Evolutionary conservation across 2,329 filamentous ascomycete genomes (phyloP).

Genomic region (Eutypa lata): DNA sequence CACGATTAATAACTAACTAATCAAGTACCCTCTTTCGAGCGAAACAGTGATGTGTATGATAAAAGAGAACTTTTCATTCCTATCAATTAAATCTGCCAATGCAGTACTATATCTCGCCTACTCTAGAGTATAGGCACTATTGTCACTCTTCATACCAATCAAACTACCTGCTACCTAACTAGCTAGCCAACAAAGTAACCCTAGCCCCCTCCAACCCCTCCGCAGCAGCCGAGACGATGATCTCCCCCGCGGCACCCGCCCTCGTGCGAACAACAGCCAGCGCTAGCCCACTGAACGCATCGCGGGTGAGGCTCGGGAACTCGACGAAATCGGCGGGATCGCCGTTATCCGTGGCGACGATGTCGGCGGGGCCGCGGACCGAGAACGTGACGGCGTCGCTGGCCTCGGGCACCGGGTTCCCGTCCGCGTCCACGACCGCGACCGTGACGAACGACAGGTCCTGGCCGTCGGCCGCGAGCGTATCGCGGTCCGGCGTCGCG

Average conservation of each 20-base stretch:
- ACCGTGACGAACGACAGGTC: conserved; percentile 47
- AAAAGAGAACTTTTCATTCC: too few relatives aligned
- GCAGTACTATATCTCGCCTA: too few relatives aligned
- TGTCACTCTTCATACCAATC: too few relatives aligned
- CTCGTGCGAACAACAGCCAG: conserved; percentile 36
- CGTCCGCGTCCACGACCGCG: conserved; percentile 40
- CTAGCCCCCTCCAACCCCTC: conserved; percentile 9
- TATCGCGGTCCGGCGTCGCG: conserved; percentile 37
- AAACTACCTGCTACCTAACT: too few relatives aligned
- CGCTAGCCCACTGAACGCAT: conserved; percentile 38
- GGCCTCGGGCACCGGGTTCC: conserved; percentile 41
- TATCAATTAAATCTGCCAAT: too few relatives aligned
- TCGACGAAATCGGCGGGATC: conserved; percentile 41
- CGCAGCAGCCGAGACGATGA: conserved; percentile 19
- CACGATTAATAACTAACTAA: too few relatives aligned
- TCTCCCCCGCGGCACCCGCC: conserved; percentile 19
- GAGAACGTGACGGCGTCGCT: conserved; percentile 41
- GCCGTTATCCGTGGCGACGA: conserved; percentile 51
- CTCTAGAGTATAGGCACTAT: too few relatives aligned
- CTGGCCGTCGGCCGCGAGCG: conserved; percentile 37
- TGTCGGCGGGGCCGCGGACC: conserved; percentile 38
- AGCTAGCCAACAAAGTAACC: too few relatives aligned
- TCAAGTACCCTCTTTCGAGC: too few relatives aligned
- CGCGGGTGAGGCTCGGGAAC: conserved; percentile 37
- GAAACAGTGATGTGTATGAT: too few relatives aligned